These are phyloP conservation scores for Claviceps fusiformis DNA, from an alignment of 2,329 filamentous ascomycete genomes.

Conservation along the genomic window DNA sequence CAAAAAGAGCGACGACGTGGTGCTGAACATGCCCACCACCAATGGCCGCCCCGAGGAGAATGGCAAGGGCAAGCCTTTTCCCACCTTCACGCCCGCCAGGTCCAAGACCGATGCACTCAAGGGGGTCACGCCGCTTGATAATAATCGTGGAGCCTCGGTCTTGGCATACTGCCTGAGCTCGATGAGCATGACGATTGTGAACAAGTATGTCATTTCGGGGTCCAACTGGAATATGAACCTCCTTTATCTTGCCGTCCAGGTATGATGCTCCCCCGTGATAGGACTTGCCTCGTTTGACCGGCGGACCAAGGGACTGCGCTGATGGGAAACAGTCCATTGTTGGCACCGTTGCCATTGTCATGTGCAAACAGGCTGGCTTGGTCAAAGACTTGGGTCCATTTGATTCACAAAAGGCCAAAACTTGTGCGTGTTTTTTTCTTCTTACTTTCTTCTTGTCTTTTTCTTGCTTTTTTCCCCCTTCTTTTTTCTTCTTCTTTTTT, in stretches of 20 bases:
- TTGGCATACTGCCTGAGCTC: slow-evolving; percentile 85
- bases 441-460: background rate
- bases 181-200: slow-evolving; percentile 98
- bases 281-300: background rate
- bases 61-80: background rate
- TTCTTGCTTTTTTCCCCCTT: background rate
- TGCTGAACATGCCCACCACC: background rate
- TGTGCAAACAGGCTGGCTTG: slow-evolving; percentile 66
- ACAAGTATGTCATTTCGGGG: slow-evolving; percentile 95
- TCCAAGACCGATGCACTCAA: slow-evolving; percentile 4
- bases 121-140: slow-evolving; percentile 32
- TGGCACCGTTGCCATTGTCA: slow-evolving; percentile 71
- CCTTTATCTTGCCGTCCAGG: slow-evolving; percentile 85
- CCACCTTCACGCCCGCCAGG: slow-evolving; percentile 4
- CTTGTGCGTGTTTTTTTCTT: slow-evolving; percentile 47
- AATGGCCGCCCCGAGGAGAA: slow-evolving; percentile 1
- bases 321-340: slow-evolving; percentile 56
- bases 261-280: slow-evolving; percentile 30
- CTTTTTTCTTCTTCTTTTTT: background rate
- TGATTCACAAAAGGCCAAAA: slow-evolving; percentile 77
- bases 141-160: slow-evolving; percentile 70
- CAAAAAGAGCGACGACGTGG: slow-evolving; percentile 5
- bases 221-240: slow-evolving; percentile 90
- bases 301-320: background rate
- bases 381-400: slow-evolving; percentile 75